Base-by-base conservation (phyloP, 2,329 filamentous ascomycete species). In the Bimuria novae-zelandiae region DNA sequence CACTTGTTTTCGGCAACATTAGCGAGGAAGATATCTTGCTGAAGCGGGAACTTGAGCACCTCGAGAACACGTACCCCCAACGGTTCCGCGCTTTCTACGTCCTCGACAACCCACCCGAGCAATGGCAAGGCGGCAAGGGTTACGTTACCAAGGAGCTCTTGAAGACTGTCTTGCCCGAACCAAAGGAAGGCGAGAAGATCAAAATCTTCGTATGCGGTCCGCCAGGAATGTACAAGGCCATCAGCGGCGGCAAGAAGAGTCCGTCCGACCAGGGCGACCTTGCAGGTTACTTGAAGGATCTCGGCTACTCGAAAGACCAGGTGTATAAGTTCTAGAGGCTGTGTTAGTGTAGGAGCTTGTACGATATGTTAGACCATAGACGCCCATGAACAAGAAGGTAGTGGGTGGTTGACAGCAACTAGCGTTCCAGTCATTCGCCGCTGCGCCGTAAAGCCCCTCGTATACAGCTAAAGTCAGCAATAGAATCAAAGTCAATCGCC, bases 191-290 rank as follows among this genome's bases (percentile, higher is more conserved):
- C 39, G 89, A 89, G 61, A 94, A 96, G 79, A 87, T 96, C 80
- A 97, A 97, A 86, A 77, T 97, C 58, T 97, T 99, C 70, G 90
- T 99, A 32, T 97, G 93, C 76, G 93, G 93, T 0, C 94, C 94
- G 11, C 92, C 93, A 2, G 89, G 88, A 36, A 74, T 97, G 82
- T 96, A 96, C 86, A 96, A 96, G 76, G 89, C 92, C 54, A 86
- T 97, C 63, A 93, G 89, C 32, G 94, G 94, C 29, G 77, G 78
- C 69, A 97, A 99, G 89, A 87, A 88, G 75, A 94, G 89, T 77
- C 92, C 92, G n/a, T 82, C 84, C 68, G 92, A 99, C 74, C 94
- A 99, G 80, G 94, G 94, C 64, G 93, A 97, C 79, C 82, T 99
- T 61, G 80, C 80, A 7, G 94, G 90, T 59, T 80, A 87, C 60